Base-by-base conservation (phyloP, 345 rosid genomes). In the Syzygium jambos region DNA sequence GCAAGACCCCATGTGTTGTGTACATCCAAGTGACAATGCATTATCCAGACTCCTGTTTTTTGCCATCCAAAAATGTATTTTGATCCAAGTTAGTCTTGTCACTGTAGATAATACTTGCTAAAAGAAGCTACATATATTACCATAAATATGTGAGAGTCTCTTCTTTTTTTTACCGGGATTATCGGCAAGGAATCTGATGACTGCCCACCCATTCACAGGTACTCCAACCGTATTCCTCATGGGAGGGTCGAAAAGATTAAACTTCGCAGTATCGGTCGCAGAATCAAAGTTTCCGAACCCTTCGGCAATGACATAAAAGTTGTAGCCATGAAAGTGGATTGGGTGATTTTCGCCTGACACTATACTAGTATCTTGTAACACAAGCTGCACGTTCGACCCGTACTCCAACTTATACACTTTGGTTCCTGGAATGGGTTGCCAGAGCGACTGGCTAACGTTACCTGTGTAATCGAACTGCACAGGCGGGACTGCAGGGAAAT, bases 21-120 rank as follows among this genome's bases (percentile, higher is more conserved):
- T 87, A 94, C 97, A 90, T 97, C 99, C 95, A 97, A 92, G 93
- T 96, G 99, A 89, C 99, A 96, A 86, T 97, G 99, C 98, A 95
- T 92, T 63, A 97, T 15, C 99, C 98, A 97, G 54, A 95, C 95
- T 34, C 89, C 89, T 88, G 89, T 88, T 88, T 84, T 68, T 41
- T 22, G 80, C 49, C 49, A 73, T 34, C 12, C 49, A 73, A 34
- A 34, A 19, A 22, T 34, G 43, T n/a, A 57, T n/a, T 57, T 51
- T 55, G 46, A 52, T 43, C 17, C 52, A 59, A 61, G 61, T 52
- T 49, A 57, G 80, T 73, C 80, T 34, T 34, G 80, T 11, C 49
- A 19, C 49, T 38, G 5, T 73, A 27, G 56, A 65, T 22, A 63
- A 51, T 73, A 9, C 41, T 30, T 12, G 56, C 29, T 22, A 46